phyloP scores from a whole-genome alignment of 805 yeast genomes.

The Saccharomycopsis selenospora region DNA sequence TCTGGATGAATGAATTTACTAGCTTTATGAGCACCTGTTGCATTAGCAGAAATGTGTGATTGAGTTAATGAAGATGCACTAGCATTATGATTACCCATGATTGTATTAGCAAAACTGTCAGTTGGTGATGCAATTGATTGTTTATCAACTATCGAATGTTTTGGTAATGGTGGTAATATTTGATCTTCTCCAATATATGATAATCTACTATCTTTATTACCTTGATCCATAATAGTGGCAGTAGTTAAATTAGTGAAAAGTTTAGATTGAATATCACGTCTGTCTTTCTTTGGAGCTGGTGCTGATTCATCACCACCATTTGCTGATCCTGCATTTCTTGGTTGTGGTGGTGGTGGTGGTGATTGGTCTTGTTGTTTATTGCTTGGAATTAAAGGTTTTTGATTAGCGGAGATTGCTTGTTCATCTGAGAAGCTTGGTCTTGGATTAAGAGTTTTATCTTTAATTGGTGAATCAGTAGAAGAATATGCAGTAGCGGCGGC shows the following conservation, averaged over 20 bases:
- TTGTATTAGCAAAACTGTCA: background rate
- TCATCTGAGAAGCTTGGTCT: slow-evolving; percentile 5
- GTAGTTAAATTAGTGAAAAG: slow-evolving; percentile 39
- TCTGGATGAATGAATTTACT: slow-evolving; percentile 36
- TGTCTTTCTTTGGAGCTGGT: slow-evolving; percentile 20
- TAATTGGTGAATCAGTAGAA: background rate
- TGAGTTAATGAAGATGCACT: slow-evolving; percentile 32
- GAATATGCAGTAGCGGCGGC: background rate
- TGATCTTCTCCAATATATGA: slow-evolving; percentile 17
- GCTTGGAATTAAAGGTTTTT: slow-evolving; percentile 14
- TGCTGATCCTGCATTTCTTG: slow-evolving; percentile 17
- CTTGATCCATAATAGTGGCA: slow-evolving; percentile 28
- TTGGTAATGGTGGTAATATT: slow-evolving; percentile 23
- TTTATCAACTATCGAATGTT: background rate
- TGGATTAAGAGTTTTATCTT: slow-evolving; percentile 9
- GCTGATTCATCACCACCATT: slow-evolving; percentile 13
- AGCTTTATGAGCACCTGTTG: background rate
- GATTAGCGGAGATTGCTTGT: background rate
- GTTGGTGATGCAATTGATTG: background rate
- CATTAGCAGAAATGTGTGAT: slow-evolving; percentile 22
- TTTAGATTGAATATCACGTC: slow-evolving; percentile 40
- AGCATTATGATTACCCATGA: slow-evolving; percentile 26
- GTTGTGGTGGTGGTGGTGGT: slow-evolving; percentile 20
- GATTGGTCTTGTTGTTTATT: background rate
- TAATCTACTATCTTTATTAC: slow-evolving; percentile 13